Evolutionary conservation across 208 protist species (phyloP).

Genomic region (Leptomonas pyrrhocoris): DNA sequence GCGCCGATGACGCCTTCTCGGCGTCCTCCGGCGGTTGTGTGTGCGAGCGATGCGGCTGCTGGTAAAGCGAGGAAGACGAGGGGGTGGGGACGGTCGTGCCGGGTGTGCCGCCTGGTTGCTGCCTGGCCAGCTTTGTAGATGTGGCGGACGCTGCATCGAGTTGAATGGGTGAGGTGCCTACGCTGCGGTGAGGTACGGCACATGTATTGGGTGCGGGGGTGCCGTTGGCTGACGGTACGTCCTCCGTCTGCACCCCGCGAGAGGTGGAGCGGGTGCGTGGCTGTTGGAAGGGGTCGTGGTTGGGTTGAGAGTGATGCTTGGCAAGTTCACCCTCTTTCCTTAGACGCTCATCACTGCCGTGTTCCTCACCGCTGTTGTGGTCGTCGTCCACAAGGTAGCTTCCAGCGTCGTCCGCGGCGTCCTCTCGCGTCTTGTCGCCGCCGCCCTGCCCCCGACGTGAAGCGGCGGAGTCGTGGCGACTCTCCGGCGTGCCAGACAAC

Average conservation of each 20-base stretch:
- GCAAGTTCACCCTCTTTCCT: constrained; percentile 6
- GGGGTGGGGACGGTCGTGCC: constrained; percentile 3
- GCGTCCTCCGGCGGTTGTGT: constrained; percentile 28
- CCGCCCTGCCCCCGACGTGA: not conserved
- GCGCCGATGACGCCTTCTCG: constrained; percentile 16
- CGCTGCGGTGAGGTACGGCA: constrained; percentile 26
- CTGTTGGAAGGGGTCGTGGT: no score
- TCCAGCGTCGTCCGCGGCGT: not conserved
- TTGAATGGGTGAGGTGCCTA: constrained; percentile 67
- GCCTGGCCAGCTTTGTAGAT: not conserved
- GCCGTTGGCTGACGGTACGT: not conserved
- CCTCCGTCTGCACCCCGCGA: constrained; percentile 61
- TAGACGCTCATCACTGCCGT: not conserved
- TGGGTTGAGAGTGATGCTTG: not conserved
- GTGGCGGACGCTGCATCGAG: not conserved
- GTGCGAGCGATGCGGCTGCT: constrained; percentile 34
- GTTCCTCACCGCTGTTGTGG: not conserved
- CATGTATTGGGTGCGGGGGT: not conserved
- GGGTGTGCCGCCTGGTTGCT: not conserved
- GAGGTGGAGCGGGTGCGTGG: constrained; percentile 39
- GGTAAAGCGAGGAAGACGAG: constrained; percentile 20
- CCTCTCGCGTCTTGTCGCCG: constrained; percentile 4
- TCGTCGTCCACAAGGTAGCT: not conserved
- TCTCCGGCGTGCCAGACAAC: not conserved
- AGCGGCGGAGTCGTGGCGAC: not conserved